Base-by-base conservation (phyloP, 2,329 filamentous ascomycete genomes). In the Sporothrix curviconia region DNA sequence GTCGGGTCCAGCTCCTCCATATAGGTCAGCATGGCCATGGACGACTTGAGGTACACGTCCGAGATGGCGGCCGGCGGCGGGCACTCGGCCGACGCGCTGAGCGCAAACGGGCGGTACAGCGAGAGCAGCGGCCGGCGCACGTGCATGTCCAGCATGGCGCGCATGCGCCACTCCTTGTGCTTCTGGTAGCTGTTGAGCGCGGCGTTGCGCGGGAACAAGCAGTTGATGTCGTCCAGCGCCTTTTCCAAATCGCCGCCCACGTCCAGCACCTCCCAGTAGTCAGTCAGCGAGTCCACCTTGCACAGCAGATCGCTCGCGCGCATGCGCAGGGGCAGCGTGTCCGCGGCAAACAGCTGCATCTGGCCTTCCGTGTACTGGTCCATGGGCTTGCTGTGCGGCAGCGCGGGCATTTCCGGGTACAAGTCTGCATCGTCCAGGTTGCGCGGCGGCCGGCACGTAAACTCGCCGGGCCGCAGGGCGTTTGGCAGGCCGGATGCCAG, bases 21-120 rank as follows among this genome's bases (percentile, higher is more conserved):
- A 58, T 80, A 81, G 14, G 75, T 77, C 49, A 82, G 69, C n/a
- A 82, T 74, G 15, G 78, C 73, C 73, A 81, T 80, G 3, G 77
- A 81, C 0, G 78, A 81, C 51, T 77, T 73, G 36, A 83, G 66
- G 60, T 82, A 82, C 5, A 75, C 71, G 25, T 77, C 74, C 49
- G 77, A 72, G 34, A 82, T 80, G 12, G 59, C 59, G 1, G 57
- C 24, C 58, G 80, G 77, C 6, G 72, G 69, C 11, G 78, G 79
- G 2, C 74, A 76, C 55, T 78, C 76, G 6, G 72, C 66, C 12
- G 62, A 59, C 3, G 75, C 72, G n/a, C 78, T 77, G 60, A 82
- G 69, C 4, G 78, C 79, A 63, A 82, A 78, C 2, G 79, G 79
- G 1, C 79, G 73, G 65, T 82, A 82, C 5, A 83, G 69, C 1